phyloP scores from a whole-genome alignment of 495 filamentous ascomycete genomes.

The Xylaria intraflava region DNA sequence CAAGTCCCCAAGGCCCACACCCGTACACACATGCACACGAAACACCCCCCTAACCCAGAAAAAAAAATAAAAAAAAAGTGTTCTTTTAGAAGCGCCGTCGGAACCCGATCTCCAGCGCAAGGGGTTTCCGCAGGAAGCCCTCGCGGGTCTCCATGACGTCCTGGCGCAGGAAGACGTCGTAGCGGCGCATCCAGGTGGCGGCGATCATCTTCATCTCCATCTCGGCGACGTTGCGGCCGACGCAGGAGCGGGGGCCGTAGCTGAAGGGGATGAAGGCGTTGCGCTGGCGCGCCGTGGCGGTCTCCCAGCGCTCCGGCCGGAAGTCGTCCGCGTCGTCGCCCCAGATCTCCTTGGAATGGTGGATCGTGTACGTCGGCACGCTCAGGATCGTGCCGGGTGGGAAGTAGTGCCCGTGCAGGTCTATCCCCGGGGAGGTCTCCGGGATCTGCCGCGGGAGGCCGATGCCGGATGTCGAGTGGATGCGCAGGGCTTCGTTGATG shows the following conservation, averaged over 20 bases:
- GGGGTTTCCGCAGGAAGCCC: conserved; percentile 84
- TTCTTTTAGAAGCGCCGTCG: neutral
- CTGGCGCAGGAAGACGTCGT: conserved; percentile 68
- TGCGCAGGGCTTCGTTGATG: conserved; percentile 84
- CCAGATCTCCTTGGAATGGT: conserved; percentile 79
- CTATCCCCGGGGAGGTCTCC: conserved; percentile 41
- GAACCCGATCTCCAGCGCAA: conserved; percentile 61
- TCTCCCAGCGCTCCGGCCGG: conserved; percentile 68
- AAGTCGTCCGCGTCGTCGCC: conserved; percentile 73
- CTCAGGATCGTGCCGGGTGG: conserved; percentile 68
- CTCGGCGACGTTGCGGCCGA: conserved; percentile 84
- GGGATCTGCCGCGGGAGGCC: conserved; percentile 82
- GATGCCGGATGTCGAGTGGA: conserved; percentile 82
- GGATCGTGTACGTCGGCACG: conserved; percentile 83
- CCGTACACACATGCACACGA: too few species aligned
- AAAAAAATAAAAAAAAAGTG: too few species aligned
- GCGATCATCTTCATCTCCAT: conserved; percentile 86
- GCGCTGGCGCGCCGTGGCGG: conserved; percentile 59
- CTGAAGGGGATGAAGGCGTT: conserved; percentile 80
- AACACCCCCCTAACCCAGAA: too few species aligned
- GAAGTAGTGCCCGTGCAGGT: conserved; percentile 55
- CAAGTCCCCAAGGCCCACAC: too few species aligned
- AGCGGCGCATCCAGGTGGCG: conserved; percentile 66
- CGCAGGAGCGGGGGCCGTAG: conserved; percentile 74
- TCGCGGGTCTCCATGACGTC: conserved; percentile 70